Evolutionary conservation across 768 basidiomycete genomes (phyloP).

Genomic region (Dacryopinax spathularia): DNA sequence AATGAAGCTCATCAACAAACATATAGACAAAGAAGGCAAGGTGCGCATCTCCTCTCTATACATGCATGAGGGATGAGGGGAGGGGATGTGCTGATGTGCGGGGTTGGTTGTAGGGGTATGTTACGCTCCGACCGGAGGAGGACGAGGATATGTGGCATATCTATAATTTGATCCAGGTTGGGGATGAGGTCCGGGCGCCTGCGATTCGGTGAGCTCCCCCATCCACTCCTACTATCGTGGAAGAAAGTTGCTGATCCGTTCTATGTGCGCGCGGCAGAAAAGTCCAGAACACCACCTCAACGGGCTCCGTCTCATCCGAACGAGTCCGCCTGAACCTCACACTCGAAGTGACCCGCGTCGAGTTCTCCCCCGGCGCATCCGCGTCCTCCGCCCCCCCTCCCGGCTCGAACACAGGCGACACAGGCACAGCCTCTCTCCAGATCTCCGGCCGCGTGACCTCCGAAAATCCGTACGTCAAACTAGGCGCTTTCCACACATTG

Average conservation of each 20-base stretch:
- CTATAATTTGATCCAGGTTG: conserved; percentile 87
- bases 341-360: conserved; percentile 59
- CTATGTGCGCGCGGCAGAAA: conserved; percentile 34
- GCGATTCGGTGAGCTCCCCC: conserved; percentile 51
- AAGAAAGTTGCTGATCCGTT: neutral
- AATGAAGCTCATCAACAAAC: conserved; percentile 78
- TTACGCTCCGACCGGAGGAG: conserved; percentile 88
- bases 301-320: conserved; percentile 87
- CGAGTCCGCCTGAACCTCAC: conserved; percentile 77
- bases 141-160: conserved; percentile 99
- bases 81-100: neutral
- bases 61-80: conserved; percentile 12
- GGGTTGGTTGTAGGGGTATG: conserved; percentile 54
- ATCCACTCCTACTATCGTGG: no score
- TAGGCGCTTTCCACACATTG: conserved; percentile 89
- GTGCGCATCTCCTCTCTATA: conserved; percentile 40
- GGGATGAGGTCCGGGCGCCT: conserved; percentile 71
- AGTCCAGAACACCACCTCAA: conserved; percentile 76
- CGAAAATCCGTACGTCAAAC: conserved; percentile 79
- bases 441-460: conserved; percentile 72
- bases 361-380: conserved; percentile 52
- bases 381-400: conserved; percentile 25
- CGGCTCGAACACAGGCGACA: conserved; percentile 14
- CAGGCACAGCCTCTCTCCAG: conserved; percentile 41
- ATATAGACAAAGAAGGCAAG: conserved; percentile 70